Base-by-base conservation (phyloP, 2,329 filamentous ascomycete genomes). In the Colletotrichum sp. region DNA sequence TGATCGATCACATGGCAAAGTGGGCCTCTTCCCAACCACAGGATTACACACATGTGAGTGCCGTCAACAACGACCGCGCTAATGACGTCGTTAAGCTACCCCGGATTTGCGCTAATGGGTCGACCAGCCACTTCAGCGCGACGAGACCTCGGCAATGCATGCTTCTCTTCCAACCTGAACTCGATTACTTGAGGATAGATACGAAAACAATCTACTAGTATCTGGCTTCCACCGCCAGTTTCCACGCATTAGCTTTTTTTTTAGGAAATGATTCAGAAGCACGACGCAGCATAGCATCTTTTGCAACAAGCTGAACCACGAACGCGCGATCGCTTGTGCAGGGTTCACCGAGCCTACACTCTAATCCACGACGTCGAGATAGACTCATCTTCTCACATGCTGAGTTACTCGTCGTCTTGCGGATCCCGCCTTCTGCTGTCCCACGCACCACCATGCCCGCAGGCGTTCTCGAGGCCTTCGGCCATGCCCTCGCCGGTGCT, bases 401-500 rank as follows among this genome's bases (percentile, higher is more conserved):
- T 24, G 44, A 52, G 6, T n/a, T 13, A 52, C 44, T 52, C 44
- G n/a, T 13, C n/a, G 4, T 10, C 39, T n/a, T 52, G 44, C 44
- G 18, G 39, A 44, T 44, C 39, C 39, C 18, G 44, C n/a, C 44
- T 44, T 24, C 44, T 52, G 44, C n/a, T 52, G 44, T 52, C 12
- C 44, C 44, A 52, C 44, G n/a, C 44, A 18, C 15, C 24, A 72
- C 66, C 65, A 36, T 71, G 30, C 72, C 73, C 68, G 68, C 84
- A 83, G 83, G 77, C 79, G 76, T 88, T 81, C 90, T 97, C 6
- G 94, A 95, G 66, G 95, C 95, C 39, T 87, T 98, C 10, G 94
- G 95, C 60, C 95, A 98, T 87, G 96, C 95, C 70, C 84, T 95
- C 36, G 95, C 95, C 6, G 96, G 96, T 68, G 94, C 95, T 7